Evolutionary conservation across 148 eudicot species (phyloP), one percentile per base, ranked within the genome.

Genomic region (Euryodendron excelsum): DNA sequence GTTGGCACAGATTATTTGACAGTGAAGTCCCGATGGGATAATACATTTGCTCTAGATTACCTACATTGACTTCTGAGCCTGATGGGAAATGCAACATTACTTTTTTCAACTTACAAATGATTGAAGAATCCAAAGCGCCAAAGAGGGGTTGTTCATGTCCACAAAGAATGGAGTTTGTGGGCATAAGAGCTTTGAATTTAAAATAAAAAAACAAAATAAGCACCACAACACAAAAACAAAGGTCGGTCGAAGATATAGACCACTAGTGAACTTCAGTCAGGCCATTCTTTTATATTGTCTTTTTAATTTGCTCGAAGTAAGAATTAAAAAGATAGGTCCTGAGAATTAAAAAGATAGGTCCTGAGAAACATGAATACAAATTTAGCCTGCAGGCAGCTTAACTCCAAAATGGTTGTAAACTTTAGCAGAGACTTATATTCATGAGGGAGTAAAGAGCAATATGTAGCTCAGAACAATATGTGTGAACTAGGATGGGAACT

Each of bases 1-100:
- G 41, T 45, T 58, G 58, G 50, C 77, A 73, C 5, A 73, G 20
- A 58, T 39, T 41, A 61, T 74, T 72, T 74, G 25, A 72, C 31
- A 64, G 18, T 10, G 25, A 53, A 36, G 27, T 36, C 62, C 3
- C 20, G 33, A 41, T 31, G 45, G 65, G 5, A 36, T n/a, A 23
- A 39, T 50, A 20, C 18, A 15, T 27, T 14, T 13, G 45, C 5
- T 1, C 36, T 14, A 7, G 10, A 70, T n/a, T 20, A 18, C 36
- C 23, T 31, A 17, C 3, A 20, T 31, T 6, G 50, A 21, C 75
- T 28, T 60, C 39, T 72, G 41, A 18, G 8, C 41, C 59, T 48
- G 5, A 28, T 72, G 2, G 18, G 60, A 72, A 48, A 23, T 53
- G 15, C 1, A 21, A n/a, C 21, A 53, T 25, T 31, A 45, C 1